Base-by-base conservation (phyloP, 75 land plant genomes). In the Adiantum capillusveneris region DNA sequence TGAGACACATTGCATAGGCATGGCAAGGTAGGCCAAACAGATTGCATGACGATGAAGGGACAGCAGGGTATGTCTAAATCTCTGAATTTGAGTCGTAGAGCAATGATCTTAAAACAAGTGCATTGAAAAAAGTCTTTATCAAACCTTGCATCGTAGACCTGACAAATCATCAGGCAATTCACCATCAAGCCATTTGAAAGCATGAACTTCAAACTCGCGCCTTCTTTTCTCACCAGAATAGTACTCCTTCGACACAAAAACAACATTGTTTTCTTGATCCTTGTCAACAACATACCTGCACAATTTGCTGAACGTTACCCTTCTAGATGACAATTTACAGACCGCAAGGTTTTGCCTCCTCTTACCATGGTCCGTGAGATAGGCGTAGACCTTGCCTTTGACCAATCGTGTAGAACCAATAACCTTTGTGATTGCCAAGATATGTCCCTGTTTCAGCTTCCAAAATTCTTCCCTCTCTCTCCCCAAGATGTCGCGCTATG, bases 371-470 rank as follows among this genome's bases (percentile, higher is more conserved):
- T 56, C 99, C 99, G 20, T 95, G 84, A 27, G 99, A 86, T 19
- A 95, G 82, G 17, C 88, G 75, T 24, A 95, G 74, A 27, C 99
- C 99, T 66, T 89, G 99, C 27, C 99, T 79, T 62, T 95, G 99
- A 48, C 99, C 99, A 63, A 90, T 84, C 21, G 99, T 95, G 65
- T 95, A 90, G 57, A 95, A 95, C 99, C 99, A 95, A 69, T 81
- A 90, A 39, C 99, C 99, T 21, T 79, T 70, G 50, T 95, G 99
- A 5, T 83, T 87, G 19, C 99, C 99, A 41, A 95, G 79, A 48
- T 79, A 78, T 62, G 90, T 83, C 16, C 99, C 99, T 2, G 92
- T 86, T 73, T 95, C 99, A 31, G 99, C 96, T 81, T 95, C 99
- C 30, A 95, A 46, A 20, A 95, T 61, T 2, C 80, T 26, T 12